These are phyloP conservation scores for Pelargonium cotyledonis DNA, from an alignment of 441 rosid species.

Conservation along the genomic window DNA sequence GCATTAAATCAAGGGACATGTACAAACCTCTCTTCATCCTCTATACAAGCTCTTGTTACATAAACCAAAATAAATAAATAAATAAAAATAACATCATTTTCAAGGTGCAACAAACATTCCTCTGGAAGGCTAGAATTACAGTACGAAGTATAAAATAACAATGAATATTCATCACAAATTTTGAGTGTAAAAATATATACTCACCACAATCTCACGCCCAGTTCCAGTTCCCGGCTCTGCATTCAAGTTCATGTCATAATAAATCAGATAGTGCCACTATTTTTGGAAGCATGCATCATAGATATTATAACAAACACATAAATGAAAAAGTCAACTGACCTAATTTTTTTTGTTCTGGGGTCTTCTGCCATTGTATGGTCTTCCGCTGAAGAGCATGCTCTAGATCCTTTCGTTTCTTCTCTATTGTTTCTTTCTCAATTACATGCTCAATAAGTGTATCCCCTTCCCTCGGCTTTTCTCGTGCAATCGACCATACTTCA, in stretches of 20 bases:
- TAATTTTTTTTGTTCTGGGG: conserved; percentile 30
- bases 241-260: conserved; percentile 15
- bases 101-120: neutral
- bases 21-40: neutral
- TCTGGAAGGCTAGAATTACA: neutral
- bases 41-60: neutral
- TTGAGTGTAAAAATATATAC: conserved; percentile 16
- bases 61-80: neutral
- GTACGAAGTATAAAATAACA: neutral
- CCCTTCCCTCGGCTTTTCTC: conserved; percentile 40
- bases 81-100: neutral
- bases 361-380: conserved; percentile 34
- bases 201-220: conserved; percentile 50
- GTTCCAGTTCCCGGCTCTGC: conserved; percentile 54
- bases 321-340: conserved; percentile 23
- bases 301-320: neutral
- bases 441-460: conserved; percentile 40
- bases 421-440: conserved; percentile 40
- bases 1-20: neutral
- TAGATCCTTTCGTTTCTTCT: conserved; percentile 39
- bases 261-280: neutral
- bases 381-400: conserved; percentile 30
- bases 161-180: neutral
- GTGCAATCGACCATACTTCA: conserved; percentile 48
- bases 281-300: neutral